Evolutionary conservation across 345 rosid species (phyloP), one percentile per base, ranked within the genome.

Genomic region (Melaleuca alternifolia): DNA sequence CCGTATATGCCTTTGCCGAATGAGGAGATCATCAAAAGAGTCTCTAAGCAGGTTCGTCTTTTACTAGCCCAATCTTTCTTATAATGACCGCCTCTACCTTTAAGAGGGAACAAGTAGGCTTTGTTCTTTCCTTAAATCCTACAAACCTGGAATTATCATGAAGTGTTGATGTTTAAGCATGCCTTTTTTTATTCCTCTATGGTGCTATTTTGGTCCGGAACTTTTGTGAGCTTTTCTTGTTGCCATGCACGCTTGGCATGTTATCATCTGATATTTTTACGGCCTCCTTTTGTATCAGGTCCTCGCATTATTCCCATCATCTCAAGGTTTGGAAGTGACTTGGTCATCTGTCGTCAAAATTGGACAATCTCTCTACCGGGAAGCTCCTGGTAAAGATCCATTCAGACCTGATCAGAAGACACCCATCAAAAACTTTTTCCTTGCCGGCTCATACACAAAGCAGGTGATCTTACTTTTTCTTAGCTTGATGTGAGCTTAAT

Each of bases 271-370:
- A 51, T 23, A 51, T 30, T 50, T 62, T 87, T 14, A 23, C 2
- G 79, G 30, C 81, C 83, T 20, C 6, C 84, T 65, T 82, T 83
- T 54, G 85, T 79, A 53, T 65, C 93, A 97, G 98, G 99, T 97
- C 87, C 86, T 94, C 65, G 57, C 87, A 86, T 88, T 97, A 88
- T 97, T 97, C 89, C 99, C 99, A 3, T 96, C 99, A 50, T 93
- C 99, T 48, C 99, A 93, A 90, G 93, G 98, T 71, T 89, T 97
- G 85, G 97, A 94, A 90, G 89, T 97, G 56, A 94, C 85, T 13
- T 96, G 99, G 99, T 94, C 99, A 84, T 96, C 99, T 1, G 99
- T 97, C 51, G 99, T 96, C 81, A 97, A 97, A 90, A 94, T 96
- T 15, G 98, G 95, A 59, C 99, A 97, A 90, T 97, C 99, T 46